A percentile compares a stretch with the other conserved stretches of the same genome.
Evolutionary conservation across 73 alveolate genomes (phyloP).

Genomic region (Paramecium tetraurelia): DNA sequence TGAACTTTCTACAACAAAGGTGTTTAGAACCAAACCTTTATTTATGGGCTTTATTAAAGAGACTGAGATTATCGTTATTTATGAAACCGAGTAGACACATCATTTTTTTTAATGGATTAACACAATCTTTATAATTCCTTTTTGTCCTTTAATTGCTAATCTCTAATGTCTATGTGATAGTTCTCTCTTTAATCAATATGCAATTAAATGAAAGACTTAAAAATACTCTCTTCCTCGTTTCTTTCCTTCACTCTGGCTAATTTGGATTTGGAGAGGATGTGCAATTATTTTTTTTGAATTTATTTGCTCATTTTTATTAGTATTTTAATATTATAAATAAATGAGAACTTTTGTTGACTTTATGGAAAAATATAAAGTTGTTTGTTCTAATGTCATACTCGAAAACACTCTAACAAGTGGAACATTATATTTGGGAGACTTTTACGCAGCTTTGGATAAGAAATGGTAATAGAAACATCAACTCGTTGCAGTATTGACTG

Average conservation of each 20-base stretch:
- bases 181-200: not conserved
- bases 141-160: not conserved
- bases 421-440: slow-evolving; percentile 1
- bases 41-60: not conserved
- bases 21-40: not conserved
- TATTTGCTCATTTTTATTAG: not conserved
- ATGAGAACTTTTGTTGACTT: not conserved
- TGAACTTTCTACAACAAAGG: not conserved
- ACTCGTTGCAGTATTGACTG: slow-evolving; percentile 18
- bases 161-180: not conserved
- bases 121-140: not conserved
- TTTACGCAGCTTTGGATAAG: slow-evolving; percentile 30
- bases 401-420: not conserved
- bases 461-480: not conserved
- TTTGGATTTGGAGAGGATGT: not conserved
- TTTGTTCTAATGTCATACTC: not conserved
- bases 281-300: not conserved
- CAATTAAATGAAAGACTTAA: not conserved
- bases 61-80: not conserved
- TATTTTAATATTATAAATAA: not conserved
- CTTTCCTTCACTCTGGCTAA: not conserved
- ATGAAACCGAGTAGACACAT: not conserved
- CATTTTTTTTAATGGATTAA: not conserved
- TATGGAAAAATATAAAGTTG: not conserved
- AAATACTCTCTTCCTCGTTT: not conserved